phyloP scores from a whole-genome alignment of 345 rosid species.

The Bruguiera gymnorhiza region DNA sequence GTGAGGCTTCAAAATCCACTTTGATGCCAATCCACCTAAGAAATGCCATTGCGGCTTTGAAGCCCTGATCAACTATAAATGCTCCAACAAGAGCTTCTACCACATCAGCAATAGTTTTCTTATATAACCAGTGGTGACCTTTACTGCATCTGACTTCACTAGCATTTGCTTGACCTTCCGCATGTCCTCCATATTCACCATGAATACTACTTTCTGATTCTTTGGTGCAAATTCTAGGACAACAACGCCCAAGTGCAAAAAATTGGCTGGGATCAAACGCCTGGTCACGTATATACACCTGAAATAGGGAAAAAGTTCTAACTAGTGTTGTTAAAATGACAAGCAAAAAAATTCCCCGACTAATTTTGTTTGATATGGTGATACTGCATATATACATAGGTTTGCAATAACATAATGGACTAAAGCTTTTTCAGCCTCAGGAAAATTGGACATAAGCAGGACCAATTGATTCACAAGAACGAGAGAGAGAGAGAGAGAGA shows the following conservation, averaged over 20 bases:
- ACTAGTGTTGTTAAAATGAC: not conserved
- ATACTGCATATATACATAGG: too few species aligned
- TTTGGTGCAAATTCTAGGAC: conserved; percentile 54
- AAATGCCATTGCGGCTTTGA: conserved; percentile 79
- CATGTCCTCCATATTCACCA: conserved; percentile 22
- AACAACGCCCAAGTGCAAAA: conserved; percentile 74
- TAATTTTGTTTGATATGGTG: not conserved
- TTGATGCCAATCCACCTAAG: conserved; percentile 83
- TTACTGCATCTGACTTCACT: conserved; percentile 67
- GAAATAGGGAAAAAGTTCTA: conserved; percentile 16
- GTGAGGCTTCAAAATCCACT: conserved; percentile 56
- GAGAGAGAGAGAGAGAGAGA: too few species aligned
- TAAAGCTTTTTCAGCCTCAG: too few species aligned
- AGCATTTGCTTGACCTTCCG: conserved; percentile 28
- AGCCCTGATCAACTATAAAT: conserved; percentile 83
- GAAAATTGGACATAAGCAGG: too few species aligned
- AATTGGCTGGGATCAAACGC: conserved; percentile 74
- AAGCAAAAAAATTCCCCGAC: not conserved
- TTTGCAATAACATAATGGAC: too few species aligned
- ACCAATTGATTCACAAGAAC: too few species aligned
- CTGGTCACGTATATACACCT: conserved; percentile 91
- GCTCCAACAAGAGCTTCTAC: conserved; percentile 95
- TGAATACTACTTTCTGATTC: conserved; percentile 45
- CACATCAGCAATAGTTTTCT: conserved; percentile 85
- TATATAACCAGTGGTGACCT: conserved; percentile 77